Evolutionary conservation across 257 asterid genomes (phyloP).

Genomic region (Rubia yunnanensis): DNA sequence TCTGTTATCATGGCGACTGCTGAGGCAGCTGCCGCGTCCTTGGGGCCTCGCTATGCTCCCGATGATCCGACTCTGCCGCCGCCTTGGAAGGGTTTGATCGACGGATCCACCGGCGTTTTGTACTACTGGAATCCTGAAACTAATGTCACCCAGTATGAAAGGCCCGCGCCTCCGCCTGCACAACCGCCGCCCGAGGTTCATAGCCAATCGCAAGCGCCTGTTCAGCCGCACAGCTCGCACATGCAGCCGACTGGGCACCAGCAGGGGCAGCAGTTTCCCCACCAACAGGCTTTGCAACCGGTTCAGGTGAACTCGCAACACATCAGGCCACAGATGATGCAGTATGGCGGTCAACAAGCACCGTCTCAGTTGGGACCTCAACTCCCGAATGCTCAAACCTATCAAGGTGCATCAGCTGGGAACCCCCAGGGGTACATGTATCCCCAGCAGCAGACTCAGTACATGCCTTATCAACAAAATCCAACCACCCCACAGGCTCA

Average conservation of each 20-base stretch:
- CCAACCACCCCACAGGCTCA: slow-evolving; percentile 43
- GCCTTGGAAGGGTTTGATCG: slow-evolving; percentile 94
- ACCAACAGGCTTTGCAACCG: slow-evolving; percentile 26
- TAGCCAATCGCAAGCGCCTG: too few species aligned
- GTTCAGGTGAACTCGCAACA: slow-evolving; percentile 32
- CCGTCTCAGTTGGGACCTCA: slow-evolving; percentile 33
- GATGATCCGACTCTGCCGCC: slow-evolving; percentile 92
- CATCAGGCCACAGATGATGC: slow-evolving; percentile 26
- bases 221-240: too few species aligned
- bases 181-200: slow-evolving; percentile 51
- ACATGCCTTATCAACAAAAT: slow-evolving; percentile 48
- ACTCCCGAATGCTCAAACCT: slow-evolving; percentile 38
- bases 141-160: slow-evolving; percentile 83
- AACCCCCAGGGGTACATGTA: slow-evolving; percentile 48
- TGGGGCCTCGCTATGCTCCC: slow-evolving; percentile 78
- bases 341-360: slow-evolving; percentile 19
- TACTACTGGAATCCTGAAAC: slow-evolving; percentile 98
- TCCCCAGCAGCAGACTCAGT: slow-evolving; percentile 48
- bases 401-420: slow-evolving; percentile 46
- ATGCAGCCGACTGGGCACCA: neutral
- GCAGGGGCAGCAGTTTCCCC: neutral
- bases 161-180: slow-evolving; percentile 49
- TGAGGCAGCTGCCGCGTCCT: neutral
- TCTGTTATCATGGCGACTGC: slow-evolving; percentile 49
- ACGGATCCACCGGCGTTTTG: slow-evolving; percentile 67